These are phyloP conservation scores for Penicillium chermesinum DNA, from an alignment of 495 filamentous ascomycete genomes.

Conservation along the genomic window DNA sequence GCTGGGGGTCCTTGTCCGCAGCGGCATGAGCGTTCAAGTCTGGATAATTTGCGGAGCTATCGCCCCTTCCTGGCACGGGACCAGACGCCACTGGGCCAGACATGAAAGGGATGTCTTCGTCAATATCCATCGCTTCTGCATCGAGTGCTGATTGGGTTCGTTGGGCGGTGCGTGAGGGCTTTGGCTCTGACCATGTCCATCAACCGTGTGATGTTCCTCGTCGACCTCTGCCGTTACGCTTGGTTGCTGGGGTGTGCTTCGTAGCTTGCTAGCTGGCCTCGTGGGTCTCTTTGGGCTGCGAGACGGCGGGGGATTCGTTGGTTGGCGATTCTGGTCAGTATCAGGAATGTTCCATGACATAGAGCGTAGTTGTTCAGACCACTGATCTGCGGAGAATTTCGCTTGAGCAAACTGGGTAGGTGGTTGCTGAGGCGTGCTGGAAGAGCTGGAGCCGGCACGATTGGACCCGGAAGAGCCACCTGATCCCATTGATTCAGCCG, in stretches of 20 bases:
- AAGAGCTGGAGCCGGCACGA: too few relatives aligned
- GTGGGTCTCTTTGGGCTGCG: constrained; percentile 36
- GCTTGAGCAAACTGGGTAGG: constrained; percentile 35
- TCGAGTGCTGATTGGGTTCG: constrained; percentile 9
- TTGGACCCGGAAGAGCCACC: constrained; percentile 15
- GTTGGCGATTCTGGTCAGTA: constrained; percentile 23
- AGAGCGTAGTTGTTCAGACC: constrained; percentile 59
- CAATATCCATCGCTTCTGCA: constrained; percentile 48
- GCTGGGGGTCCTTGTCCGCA: constrained; percentile 10
- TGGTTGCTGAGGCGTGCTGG: constrained; percentile 17
- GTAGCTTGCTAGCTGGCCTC: constrained; percentile 22
- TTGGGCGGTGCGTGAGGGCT: neutral
- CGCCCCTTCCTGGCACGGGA: neutral
- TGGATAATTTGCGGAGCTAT: constrained; percentile 11
- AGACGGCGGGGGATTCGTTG: constrained; percentile 23
- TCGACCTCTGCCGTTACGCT: constrained; percentile 42
- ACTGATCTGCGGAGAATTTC: constrained; percentile 61
- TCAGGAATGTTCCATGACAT: constrained; percentile 47
- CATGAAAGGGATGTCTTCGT: constrained; percentile 29
- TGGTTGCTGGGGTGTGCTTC: constrained; percentile 29
- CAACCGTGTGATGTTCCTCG: constrained; percentile 31
- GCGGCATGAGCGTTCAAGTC: constrained; percentile 16
- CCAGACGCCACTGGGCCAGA: neutral
- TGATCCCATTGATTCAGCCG: constrained; percentile 8
- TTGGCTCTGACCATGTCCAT: constrained; percentile 13